phyloP scores from a whole-genome alignment of 257 asterid genomes.

The Rhazya stricta region DNA sequence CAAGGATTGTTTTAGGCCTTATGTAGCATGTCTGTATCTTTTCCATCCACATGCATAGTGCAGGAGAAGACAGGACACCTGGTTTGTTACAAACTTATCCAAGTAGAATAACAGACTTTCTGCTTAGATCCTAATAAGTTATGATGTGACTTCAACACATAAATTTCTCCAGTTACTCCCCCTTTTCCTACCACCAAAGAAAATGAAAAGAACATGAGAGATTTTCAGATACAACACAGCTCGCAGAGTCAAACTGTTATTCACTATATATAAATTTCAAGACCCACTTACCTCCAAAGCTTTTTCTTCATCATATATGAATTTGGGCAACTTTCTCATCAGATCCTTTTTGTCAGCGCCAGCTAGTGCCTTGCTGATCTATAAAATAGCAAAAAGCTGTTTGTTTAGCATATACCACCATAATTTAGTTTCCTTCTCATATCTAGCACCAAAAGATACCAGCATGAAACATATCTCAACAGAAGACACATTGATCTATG shows the following conservation, averaged over 20 bases:
- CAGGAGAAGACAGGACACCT: neutral
- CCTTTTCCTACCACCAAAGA: neutral
- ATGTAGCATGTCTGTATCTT: no score
- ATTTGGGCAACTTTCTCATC: conserved; percentile 82
- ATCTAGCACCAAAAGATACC: conserved; percentile 4
- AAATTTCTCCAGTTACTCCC: neutral
- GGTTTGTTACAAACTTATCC: neutral
- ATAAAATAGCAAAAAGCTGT: conserved; percentile 18
- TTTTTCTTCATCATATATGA: conserved; percentile 77
- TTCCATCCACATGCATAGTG: neutral
- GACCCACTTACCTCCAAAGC: conserved; percentile 59
- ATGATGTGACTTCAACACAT: no score
- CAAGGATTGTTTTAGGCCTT: neutral
- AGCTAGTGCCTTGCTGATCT: conserved; percentile 69
- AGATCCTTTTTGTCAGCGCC: conserved; percentile 73
- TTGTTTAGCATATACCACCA: neutral
- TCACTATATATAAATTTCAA: neutral
- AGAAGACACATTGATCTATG: neutral
- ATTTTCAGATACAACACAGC: neutral
- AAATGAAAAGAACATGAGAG: neutral
- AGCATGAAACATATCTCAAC: neutral
- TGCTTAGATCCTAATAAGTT: neutral
- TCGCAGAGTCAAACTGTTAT: neutral
- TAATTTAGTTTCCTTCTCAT: conserved; percentile 8
- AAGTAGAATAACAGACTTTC: neutral